These are phyloP conservation scores for Metarhizium guizhouense DNA, from an alignment of 2,329 filamentous ascomycete species.

Conservation along the genomic window DNA sequence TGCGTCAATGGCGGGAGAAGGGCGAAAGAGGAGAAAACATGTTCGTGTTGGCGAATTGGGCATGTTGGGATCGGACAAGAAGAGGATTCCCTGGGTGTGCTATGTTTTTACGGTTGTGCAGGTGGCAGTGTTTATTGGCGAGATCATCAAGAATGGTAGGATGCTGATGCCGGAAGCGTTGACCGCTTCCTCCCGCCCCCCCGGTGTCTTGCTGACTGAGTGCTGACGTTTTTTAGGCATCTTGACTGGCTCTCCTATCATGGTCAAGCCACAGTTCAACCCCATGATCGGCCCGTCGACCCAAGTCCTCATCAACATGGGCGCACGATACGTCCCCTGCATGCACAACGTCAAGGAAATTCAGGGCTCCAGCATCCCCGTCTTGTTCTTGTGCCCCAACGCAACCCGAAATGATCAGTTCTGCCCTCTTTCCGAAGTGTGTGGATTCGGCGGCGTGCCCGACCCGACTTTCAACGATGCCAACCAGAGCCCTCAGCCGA, in stretches of 20 bases:
- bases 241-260: conserved; percentile 69
- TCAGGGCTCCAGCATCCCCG: conserved; percentile 38
- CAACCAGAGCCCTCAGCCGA: conserved; percentile 52
- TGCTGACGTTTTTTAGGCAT: conserved; percentile 40
- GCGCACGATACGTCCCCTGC: conserved; percentile 82
- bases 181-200: too few species aligned
- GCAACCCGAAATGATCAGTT: conserved; percentile 51
- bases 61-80: conserved; percentile 47
- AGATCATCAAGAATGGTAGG: conserved; percentile 77
- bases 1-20: conserved; percentile 13
- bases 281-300: conserved; percentile 93
- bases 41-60: conserved; percentile 50
- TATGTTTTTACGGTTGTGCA: conserved; percentile 73
- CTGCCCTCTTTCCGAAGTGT: conserved; percentile 72
- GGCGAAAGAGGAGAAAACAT: conserved; percentile 28
- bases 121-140: conserved; percentile 77
- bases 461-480: conserved; percentile 52
- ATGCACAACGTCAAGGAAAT: conserved; percentile 76
- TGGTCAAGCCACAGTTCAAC: conserved; percentile 81
- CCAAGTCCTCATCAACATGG: conserved; percentile 93
- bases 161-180: conserved; percentile 3
- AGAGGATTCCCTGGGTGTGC: conserved; percentile 67
- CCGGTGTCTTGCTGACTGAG: too few species aligned
- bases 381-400: conserved; percentile 74
- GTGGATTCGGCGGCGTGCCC: conserved; percentile 69